Conservation (phyloP, 441 rosid genomes). For the Croton laevigatus region DNA sequence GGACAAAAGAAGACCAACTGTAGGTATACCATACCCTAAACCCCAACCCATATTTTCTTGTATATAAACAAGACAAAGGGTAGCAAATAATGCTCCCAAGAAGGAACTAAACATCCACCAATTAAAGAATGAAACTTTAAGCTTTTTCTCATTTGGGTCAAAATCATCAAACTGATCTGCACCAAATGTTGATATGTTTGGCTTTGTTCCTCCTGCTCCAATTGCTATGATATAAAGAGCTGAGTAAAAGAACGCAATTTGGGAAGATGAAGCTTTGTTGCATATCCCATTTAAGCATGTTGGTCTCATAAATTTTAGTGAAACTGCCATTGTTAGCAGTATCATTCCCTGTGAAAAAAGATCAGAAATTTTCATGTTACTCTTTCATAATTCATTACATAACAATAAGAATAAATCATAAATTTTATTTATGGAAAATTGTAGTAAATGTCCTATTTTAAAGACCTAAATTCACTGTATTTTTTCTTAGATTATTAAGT, state of each 20-base stretch:
- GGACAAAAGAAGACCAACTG: slow-evolving; percentile 65
- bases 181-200: slow-evolving; percentile 87
- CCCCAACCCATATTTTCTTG: slow-evolving; percentile 93
- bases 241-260: slow-evolving; percentile 58
- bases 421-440: neutral
- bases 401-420: neutral
- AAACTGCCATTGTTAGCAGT: slow-evolving; percentile 72
- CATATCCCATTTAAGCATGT: slow-evolving; percentile 61
- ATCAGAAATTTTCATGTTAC: neutral
- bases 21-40: slow-evolving; percentile 79
- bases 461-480: no score
- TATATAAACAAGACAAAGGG: slow-evolving; percentile 78
- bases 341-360: slow-evolving; percentile 69
- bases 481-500: no score
- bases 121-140: slow-evolving; percentile 79
- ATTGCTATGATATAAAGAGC: slow-evolving; percentile 73
- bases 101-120: slow-evolving; percentile 97
- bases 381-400: neutral
- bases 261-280: slow-evolving; percentile 60
- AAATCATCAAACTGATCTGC: slow-evolving; percentile 89
- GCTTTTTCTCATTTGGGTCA: slow-evolving; percentile 50
- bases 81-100: slow-evolving; percentile 68
- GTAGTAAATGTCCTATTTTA: neutral
- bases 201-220: slow-evolving; percentile 89
- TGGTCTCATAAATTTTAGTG: slow-evolving; percentile 61